Conservation (phyloP, 495 filamentous ascomycete species). For the Rusavskia elegans region DNA sequence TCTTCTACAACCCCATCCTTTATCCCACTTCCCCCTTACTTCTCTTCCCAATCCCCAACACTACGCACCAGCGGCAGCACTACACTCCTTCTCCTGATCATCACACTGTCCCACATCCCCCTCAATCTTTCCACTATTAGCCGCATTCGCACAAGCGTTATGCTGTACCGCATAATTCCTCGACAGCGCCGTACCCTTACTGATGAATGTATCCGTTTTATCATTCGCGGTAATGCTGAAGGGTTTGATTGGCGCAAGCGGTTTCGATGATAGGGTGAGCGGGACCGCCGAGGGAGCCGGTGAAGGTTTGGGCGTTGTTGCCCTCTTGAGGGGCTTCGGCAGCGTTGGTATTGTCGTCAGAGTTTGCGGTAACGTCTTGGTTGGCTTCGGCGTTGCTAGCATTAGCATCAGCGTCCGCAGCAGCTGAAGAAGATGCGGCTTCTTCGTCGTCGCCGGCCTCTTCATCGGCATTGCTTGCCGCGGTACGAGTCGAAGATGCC, state of each 20-base stretch:
- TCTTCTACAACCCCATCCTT: too few species aligned
- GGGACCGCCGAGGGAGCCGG: conserved; percentile 34
- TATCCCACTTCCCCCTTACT: too few species aligned
- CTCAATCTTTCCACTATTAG: conserved; percentile 25
- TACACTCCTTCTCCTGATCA: conserved; percentile 12
- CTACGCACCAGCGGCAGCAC: background rate
- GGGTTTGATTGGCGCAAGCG: conserved; percentile 22
- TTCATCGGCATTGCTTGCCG: too few species aligned
- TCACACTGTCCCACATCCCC: conserved; percentile 4
- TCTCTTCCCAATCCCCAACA: too few species aligned
- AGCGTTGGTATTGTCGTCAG: background rate
- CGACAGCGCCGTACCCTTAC: conserved; percentile 31
- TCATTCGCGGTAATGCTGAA: conserved; percentile 35
- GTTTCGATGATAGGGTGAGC: conserved; percentile 31
- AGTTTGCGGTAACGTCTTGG: too few species aligned
- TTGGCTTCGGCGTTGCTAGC: too few species aligned
- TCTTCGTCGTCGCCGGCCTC: background rate
- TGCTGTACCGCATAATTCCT: conserved; percentile 39
- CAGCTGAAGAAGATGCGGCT: background rate
- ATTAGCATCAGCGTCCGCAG: too few species aligned
- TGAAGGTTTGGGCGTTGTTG: conserved; percentile 35
- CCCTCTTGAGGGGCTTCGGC: background rate
- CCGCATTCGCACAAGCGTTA: conserved; percentile 39
- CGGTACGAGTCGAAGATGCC: background rate
- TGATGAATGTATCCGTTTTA: conserved; percentile 24